Evolutionary conservation across 208 protist species (phyloP), one percentile per base, ranked within the genome.

Genomic region (Leishmania braziliensis): DNA sequence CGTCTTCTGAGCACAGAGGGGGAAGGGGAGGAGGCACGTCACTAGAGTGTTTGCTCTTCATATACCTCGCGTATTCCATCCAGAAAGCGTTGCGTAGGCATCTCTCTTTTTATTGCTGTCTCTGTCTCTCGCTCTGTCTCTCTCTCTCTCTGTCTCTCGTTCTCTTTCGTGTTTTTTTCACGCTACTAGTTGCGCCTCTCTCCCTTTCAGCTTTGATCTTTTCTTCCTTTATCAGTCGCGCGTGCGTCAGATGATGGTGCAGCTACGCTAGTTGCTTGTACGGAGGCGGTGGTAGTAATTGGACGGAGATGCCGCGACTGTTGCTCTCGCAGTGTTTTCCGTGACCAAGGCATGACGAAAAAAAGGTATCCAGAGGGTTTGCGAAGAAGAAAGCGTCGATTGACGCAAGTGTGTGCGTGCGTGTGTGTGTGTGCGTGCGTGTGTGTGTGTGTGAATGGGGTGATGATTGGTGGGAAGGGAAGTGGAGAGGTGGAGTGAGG

Each of bases 141-240:
- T 46, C 33, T 75, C n/a, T 33, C 58, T 69, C n/a, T 20, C 6
- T 70, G 36, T 10, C 10, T 16, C 14, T 46, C 33, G 65, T 60
- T 51, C 33, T 80, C 54, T 82, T 76, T 71, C 73, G 43, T 81
- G 62, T 72, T 65, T 58, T 65, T 58, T 46, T 66, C 62, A 29
- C 4, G 29, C 0, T 26, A 43, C 29, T 33, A 1, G 62, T 39
- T 39, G 62, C 26, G 62, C 62, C 62, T 12, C 12, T 20, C 29
- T 10, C 62, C 20, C 54, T 33, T 10, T 63, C 26, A 10, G 43
- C 43, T 46, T 46, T 46, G 43, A 46, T 46, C 43, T 46, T 46
- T 46, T 46, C 43, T 4, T 46, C 43, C 8, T 46, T 46, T 46
- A 46, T 46, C 43, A 46, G 4, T 46, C 43, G 43, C 43, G 43